These are phyloP conservation scores for Penicillium sp. DNA, from an alignment of 2,329 filamentous ascomycete genomes.

Conservation along the genomic window DNA sequence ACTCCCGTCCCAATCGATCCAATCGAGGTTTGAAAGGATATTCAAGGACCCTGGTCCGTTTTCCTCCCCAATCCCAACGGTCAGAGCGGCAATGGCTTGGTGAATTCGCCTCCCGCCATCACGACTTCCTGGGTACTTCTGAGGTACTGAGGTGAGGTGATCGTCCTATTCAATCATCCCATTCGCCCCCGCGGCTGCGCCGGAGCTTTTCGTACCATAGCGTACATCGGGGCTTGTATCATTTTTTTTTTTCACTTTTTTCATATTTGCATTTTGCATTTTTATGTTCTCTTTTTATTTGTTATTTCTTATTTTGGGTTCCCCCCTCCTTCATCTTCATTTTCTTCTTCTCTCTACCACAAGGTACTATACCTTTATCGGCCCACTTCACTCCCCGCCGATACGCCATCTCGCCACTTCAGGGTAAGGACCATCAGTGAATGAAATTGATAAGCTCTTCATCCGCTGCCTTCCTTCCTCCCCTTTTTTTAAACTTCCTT, in stretches of 20 bases:
- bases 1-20: background rate
- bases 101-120: slow-evolving; percentile 13
- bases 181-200: slow-evolving; percentile 1
- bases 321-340: slow-evolving; percentile 5
- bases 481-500: background rate
- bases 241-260: slow-evolving; percentile 13
- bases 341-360: background rate
- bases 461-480: background rate
- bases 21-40: background rate
- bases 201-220: slow-evolving; percentile 2
- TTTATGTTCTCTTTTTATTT: slow-evolving; percentile 2
- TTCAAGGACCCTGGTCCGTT: background rate
- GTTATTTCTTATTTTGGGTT: background rate
- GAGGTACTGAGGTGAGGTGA: slow-evolving; percentile 19
- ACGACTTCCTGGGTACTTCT: slow-evolving; percentile 15
- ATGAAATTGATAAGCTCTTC: slow-evolving; percentile 13
- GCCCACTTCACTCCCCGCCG: slow-evolving; percentile 8
- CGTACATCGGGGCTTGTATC: background rate
- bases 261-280: slow-evolving; percentile 3
- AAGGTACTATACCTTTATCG: slow-evolving; percentile 2
- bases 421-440: slow-evolving; percentile 10
- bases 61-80: slow-evolving; percentile 7
- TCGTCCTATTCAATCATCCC: slow-evolving; percentile 10
- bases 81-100: slow-evolving; percentile 16
- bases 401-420: slow-evolving; percentile 11